Conservation (phyloP, 179 eudicot genomes). For the Carnegiea gigantea region DNA sequence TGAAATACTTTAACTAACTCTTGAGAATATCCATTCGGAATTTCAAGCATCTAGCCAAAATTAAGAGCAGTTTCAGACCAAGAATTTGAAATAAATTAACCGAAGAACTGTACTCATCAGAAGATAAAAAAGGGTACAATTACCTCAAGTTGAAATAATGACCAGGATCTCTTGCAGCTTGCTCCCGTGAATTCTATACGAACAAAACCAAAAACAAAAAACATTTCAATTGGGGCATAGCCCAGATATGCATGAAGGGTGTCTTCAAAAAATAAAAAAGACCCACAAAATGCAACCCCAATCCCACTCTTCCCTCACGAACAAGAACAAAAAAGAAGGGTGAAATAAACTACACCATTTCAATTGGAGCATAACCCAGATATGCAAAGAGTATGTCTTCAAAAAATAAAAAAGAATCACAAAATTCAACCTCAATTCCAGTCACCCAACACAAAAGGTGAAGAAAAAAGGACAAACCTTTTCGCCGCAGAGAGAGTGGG, state of each 20-base stretch:
- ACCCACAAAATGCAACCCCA: too few relatives aligned
- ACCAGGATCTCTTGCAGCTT: slow-evolving; percentile 86
- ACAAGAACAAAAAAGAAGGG: background rate
- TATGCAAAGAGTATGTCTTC: background rate
- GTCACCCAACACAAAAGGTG: background rate
- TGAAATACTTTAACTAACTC: background rate
- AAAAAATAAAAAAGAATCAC: background rate
- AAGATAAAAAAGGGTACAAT: background rate
- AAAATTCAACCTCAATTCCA: background rate
- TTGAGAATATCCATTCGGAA: background rate
- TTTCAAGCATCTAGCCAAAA: background rate
- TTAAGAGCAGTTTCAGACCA: background rate
- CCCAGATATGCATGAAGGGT: background rate
- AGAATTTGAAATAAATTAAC: background rate
- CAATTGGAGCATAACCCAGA: background rate
- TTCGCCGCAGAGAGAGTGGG: slow-evolving; percentile 1
- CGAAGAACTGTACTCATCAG: too few relatives aligned
- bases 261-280: background rate
- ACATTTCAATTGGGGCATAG: background rate
- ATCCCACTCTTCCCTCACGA: too few relatives aligned
- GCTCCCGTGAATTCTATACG: slow-evolving; percentile 67
- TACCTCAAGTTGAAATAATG: slow-evolving; percentile 92
- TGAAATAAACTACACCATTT: background rate
- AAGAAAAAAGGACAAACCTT: background rate
- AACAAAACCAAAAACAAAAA: background rate